Evolutionary conservation across 2,329 filamentous ascomycete genomes (phyloP).

Genomic region (Decorospora gaudefroyi): DNA sequence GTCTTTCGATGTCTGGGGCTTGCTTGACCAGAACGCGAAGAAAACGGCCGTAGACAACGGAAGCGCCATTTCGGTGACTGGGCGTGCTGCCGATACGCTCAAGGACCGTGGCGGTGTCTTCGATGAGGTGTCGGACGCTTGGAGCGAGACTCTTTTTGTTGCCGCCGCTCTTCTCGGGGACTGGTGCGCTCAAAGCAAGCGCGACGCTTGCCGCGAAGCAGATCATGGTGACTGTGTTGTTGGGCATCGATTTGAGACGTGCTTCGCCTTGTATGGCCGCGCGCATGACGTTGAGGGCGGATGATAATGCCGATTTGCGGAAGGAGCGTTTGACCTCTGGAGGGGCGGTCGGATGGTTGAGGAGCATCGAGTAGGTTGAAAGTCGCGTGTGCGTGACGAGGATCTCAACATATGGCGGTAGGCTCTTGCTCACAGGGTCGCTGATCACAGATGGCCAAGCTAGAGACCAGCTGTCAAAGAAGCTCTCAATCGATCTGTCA

Average conservation of each 20-base stretch:
- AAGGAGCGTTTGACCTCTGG: slow-evolving; percentile 73
- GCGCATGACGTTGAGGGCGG: slow-evolving; percentile 74
- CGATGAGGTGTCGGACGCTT: slow-evolving; percentile 52
- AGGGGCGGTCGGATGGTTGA: slow-evolving; percentile 73
- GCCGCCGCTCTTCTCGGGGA: slow-evolving; percentile 25
- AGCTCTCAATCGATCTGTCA: slow-evolving; percentile 61
- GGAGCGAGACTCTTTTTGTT: slow-evolving; percentile 39
- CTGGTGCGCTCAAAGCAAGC: slow-evolving; percentile 54
- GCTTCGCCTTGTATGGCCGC: slow-evolving; percentile 73
- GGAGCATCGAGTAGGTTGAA: slow-evolving; percentile 74
- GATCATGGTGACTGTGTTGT: slow-evolving; percentile 79
- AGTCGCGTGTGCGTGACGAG: slow-evolving; percentile 71
- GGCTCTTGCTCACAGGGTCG: slow-evolving; percentile 51
- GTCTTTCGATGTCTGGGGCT: slow-evolving; percentile 26
- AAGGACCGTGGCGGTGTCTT: slow-evolving; percentile 69
- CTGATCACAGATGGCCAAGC: slow-evolving; percentile 56
- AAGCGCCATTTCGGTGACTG: slow-evolving; percentile 68
- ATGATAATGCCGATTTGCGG: slow-evolving; percentile 70
- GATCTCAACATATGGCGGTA: slow-evolving; percentile 76
- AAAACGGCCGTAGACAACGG: slow-evolving; percentile 62
- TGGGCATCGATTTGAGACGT: slow-evolving; percentile 74
- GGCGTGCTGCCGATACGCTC: slow-evolving; percentile 70
- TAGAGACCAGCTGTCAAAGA: slow-evolving; percentile 68
- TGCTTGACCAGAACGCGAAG: slow-evolving; percentile 52
- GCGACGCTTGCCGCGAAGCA: slow-evolving; percentile 63